Percentiles rank a stretch among this genome's conserved stretches.
These are phyloP conservation scores for Pyrus hybrid DNA, from an alignment of 331 rosid species.

Conservation along the genomic window DNA sequence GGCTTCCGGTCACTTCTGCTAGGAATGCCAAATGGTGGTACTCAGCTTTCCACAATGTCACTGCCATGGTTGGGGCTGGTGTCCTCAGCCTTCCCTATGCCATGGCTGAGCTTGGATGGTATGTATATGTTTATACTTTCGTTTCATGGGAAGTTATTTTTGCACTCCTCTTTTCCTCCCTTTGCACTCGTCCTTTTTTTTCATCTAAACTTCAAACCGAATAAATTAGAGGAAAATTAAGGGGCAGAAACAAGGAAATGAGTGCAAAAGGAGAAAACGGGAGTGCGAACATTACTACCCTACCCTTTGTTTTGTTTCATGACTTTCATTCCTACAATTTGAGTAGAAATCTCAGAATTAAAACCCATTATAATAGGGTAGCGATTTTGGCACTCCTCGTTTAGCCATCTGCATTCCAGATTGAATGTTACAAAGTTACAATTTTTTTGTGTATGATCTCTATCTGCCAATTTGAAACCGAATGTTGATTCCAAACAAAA, in stretches of 20 bases:
- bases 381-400: too few relatives aligned
- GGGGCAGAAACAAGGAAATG: not conserved
- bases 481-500: not conserved
- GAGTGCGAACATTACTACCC: too few relatives aligned
- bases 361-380: too few relatives aligned
- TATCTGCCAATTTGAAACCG: not conserved
- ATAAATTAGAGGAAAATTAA: not conserved
- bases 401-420: too few relatives aligned
- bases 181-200: too few relatives aligned
- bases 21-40: constrained; percentile 89
- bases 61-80: constrained; percentile 95
- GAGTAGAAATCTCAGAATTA: too few relatives aligned
- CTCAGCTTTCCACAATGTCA: constrained; percentile 78
- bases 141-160: not conserved
- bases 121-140: not conserved
- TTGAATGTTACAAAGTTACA: too few relatives aligned
- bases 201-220: not conserved
- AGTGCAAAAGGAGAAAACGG: not conserved
- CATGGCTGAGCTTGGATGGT: constrained; percentile 75
- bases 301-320: not conserved
- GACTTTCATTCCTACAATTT: not conserved
- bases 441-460: not conserved
- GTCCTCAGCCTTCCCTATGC: constrained; percentile 82
- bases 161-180: not conserved
- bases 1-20: constrained; percentile 67